A percentile compares a stretch with the other conserved stretches of the same genome.
phyloP scores from a whole-genome alignment of 2,329 filamentous ascomycete genomes.

The Epichloe coenophiala region DNA sequence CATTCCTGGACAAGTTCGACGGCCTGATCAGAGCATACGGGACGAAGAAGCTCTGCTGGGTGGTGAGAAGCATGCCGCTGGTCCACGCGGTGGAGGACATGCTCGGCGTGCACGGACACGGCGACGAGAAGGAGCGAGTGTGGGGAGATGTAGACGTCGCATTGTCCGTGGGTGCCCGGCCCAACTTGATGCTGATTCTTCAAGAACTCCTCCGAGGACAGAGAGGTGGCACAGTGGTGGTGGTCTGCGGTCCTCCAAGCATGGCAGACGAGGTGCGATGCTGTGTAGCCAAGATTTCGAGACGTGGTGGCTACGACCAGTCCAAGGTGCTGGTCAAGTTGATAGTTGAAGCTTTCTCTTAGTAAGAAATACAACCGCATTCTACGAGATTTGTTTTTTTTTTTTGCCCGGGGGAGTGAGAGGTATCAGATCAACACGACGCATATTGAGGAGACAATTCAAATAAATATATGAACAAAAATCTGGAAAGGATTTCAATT shows the following conservation, averaged over 20 bases:
- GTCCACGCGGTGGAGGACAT: background rate
- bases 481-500: background rate
- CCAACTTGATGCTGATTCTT: background rate
- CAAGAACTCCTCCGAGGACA: background rate
- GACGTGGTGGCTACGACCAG: background rate
- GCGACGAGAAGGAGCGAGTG: background rate
- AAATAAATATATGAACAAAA: background rate
- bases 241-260: background rate
- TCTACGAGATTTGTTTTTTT: too few species aligned
- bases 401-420: too few species aligned
- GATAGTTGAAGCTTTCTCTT: background rate
- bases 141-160: background rate
- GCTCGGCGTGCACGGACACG: background rate
- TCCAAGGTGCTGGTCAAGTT: background rate
- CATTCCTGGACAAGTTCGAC: background rate
- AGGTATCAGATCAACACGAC: too few species aligned
- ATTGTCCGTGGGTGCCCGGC: background rate
- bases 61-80: background rate
- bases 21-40: background rate
- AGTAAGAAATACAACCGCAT: background rate
- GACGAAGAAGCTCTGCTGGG: background rate
- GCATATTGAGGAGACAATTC: background rate
- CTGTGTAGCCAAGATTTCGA: background rate
- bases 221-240: background rate
- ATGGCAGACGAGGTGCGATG: background rate